Evolutionary conservation across 441 rosid genomes (phyloP).

Genomic region (Erodium moschatum): DNA sequence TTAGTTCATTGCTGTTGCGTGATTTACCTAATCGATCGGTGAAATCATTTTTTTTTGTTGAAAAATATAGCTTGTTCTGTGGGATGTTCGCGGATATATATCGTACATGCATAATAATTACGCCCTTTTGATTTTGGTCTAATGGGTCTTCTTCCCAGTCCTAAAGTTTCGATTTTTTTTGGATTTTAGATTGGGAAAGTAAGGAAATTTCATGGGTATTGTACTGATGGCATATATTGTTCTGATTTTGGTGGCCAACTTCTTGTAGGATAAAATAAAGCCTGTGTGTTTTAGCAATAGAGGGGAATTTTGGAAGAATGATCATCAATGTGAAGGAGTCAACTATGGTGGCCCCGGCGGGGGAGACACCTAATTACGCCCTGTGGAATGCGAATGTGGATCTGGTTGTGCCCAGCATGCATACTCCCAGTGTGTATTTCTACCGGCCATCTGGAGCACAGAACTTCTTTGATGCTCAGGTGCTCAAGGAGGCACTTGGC

Average conservation of each 20-base stretch:
- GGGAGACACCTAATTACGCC: slow-evolving; percentile 21
- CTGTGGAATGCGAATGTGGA: slow-evolving; percentile 31
- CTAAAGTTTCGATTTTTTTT: background rate
- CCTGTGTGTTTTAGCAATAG: too few species aligned
- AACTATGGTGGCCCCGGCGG: slow-evolving; percentile 25
- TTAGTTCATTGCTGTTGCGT: background rate
- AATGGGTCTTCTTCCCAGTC: background rate
- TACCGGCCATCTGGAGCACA: slow-evolving; percentile 23
- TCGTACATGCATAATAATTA: background rate
- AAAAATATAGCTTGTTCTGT: background rate
- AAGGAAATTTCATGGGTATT: background rate
- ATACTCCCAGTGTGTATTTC: slow-evolving; percentile 18
- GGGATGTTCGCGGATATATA: background rate
- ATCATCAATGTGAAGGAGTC: slow-evolving; percentile 20
- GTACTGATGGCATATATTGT: background rate
- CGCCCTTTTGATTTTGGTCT: background rate
- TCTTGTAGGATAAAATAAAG: slow-evolving; percentile 1
- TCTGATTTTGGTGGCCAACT: background rate
- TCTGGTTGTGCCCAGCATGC: slow-evolving; percentile 10
- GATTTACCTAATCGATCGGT: background rate
- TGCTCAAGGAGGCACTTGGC: slow-evolving; percentile 34
- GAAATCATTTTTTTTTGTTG: background rate
- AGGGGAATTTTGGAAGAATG: background rate
- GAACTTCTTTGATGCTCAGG: slow-evolving; percentile 24
- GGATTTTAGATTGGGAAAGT: background rate